phyloP scores from a whole-genome alignment of 2,329 filamentous ascomycete genomes.

The Fusarium domesticum region DNA sequence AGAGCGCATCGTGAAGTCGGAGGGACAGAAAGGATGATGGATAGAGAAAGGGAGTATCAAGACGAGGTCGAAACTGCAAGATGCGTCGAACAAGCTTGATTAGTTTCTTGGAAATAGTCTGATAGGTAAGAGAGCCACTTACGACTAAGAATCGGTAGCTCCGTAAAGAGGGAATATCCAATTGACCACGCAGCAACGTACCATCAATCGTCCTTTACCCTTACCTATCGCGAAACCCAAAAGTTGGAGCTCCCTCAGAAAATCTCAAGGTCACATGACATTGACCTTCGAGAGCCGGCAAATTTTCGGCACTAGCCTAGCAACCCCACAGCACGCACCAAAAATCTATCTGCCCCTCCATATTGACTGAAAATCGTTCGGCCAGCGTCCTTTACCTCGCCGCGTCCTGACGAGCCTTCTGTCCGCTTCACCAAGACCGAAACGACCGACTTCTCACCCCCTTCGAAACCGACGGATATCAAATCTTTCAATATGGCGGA shows the following conservation, averaged over 20 bases:
- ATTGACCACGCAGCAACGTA: slow-evolving; percentile 9
- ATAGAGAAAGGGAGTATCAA: slow-evolving; percentile 1
- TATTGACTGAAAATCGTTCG: slow-evolving; percentile 24
- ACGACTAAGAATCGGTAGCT: background rate
- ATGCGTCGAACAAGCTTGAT: background rate
- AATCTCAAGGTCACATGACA: slow-evolving; percentile 40
- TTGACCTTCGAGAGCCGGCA: slow-evolving; percentile 28
- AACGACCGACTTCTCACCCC: slow-evolving; percentile 8
- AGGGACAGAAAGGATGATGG: background rate
- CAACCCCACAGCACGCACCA: slow-evolving; percentile 39
- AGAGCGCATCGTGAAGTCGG: slow-evolving; percentile 27
- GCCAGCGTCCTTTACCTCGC: slow-evolving; percentile 23
- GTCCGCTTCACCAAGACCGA: slow-evolving; percentile 10
- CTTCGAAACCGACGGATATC: slow-evolving; percentile 14
- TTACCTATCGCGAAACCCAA: slow-evolving; percentile 13
- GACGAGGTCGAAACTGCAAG: slow-evolving; percentile 5
- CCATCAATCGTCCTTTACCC: slow-evolving; percentile 7
- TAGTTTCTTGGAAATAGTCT: background rate
- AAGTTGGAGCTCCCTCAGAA: slow-evolving; percentile 27
- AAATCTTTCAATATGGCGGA: slow-evolving; percentile 37
- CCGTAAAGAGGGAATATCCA: slow-evolving; percentile 2
- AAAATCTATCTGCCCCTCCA: slow-evolving; percentile 41
- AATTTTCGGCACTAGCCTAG: slow-evolving; percentile 31
- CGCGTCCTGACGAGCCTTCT: slow-evolving; percentile 26
- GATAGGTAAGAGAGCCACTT: too few species aligned